Conservation (phyloP, 2,329 filamentous ascomycete genomes). For the Sporothrix mexicana region DNA sequence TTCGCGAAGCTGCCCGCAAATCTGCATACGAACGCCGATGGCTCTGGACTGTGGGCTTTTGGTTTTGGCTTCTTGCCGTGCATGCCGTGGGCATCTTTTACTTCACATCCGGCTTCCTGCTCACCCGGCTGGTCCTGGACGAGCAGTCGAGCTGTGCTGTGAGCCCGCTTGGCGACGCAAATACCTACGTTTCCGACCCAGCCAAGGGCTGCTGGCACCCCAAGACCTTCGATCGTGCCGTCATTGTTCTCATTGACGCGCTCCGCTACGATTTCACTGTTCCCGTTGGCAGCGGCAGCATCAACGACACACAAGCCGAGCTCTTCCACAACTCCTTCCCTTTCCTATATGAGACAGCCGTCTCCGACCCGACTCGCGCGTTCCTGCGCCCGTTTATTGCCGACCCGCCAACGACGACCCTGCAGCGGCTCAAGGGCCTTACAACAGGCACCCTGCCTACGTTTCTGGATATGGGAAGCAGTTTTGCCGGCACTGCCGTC, state of each 20-base stretch:
- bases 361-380: slow-evolving; percentile 76
- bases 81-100: slow-evolving; percentile 85
- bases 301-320: slow-evolving; percentile 42
- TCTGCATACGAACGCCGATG: slow-evolving; percentile 58
- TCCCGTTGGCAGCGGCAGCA: slow-evolving; percentile 64
- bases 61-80: slow-evolving; percentile 71
- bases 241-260: slow-evolving; percentile 90
- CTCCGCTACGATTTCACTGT: slow-evolving; percentile 96
- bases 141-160: slow-evolving; percentile 73
- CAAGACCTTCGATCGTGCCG: slow-evolving; percentile 88
- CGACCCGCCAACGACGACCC: slow-evolving; percentile 90
- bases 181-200: slow-evolving; percentile 49
- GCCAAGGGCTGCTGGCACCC: slow-evolving; percentile 91
- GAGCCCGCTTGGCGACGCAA: slow-evolving; percentile 65
- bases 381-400: slow-evolving; percentile 95
- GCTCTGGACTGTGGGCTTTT: slow-evolving; percentile 69
- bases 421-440: slow-evolving; percentile 90
- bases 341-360: slow-evolving; percentile 81
- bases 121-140: slow-evolving; percentile 82
- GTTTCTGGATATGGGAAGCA: slow-evolving; percentile 91
- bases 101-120: slow-evolving; percentile 92
- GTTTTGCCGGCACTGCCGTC: slow-evolving; percentile 93
- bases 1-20: slow-evolving; percentile 57
- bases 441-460: slow-evolving; percentile 95
- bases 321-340: slow-evolving; percentile 86